Evolutionary conservation across 2,329 filamentous ascomycete genomes (phyloP), one percentile per base, ranked within the genome.

Genomic region (Colletotrichum liaoningense): DNA sequence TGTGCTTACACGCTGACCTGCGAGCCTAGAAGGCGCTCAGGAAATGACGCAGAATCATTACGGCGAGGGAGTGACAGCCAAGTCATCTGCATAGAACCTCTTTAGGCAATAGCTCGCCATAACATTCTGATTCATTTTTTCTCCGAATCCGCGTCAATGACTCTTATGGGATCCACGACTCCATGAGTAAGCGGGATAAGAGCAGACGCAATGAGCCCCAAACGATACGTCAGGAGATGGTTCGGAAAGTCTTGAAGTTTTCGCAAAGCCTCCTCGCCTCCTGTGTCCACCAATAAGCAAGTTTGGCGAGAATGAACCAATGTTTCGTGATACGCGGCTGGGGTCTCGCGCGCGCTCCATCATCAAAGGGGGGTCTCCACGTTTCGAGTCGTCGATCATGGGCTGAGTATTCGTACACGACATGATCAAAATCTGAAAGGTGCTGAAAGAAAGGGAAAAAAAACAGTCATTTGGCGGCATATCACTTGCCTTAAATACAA

Each of bases 371-470:
- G 65, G 63, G 68, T 12, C 14, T 42, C 30, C 11, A n/a, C 30
- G 63, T 71, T 62, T 71, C 57, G 65, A 63, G 38, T 46, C 35
- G 69, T 30, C 38, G 35, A 62, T 72, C 57, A 58, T 49, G n/a
- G n/a, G 30, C n/a, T 49, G 22, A 49, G 42, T 22, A 42, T 42
- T 42, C 38, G 38, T 42, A 49, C 19, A 49, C 19, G 42, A 49
- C 19, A 49, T 49, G 16, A 49, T 5, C 19, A n/a, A 4, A 49
- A 22, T 49, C 42, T 49, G 42, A 22, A 22, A 49, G 9, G 7
- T 49, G 19, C 19, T n/a, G 19, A 11, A 49, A 49, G 42, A 8
- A 5, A 5, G 3, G 9, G 11, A 35, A 35, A 35, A 35, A 30
- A 11, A 22, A 49, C 2, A 8, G 8, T 42, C 42, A 49, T 49